Base-by-base conservation (phyloP, 2,329 filamentous ascomycete genomes). In the Chaetomium strumarium region DNA sequence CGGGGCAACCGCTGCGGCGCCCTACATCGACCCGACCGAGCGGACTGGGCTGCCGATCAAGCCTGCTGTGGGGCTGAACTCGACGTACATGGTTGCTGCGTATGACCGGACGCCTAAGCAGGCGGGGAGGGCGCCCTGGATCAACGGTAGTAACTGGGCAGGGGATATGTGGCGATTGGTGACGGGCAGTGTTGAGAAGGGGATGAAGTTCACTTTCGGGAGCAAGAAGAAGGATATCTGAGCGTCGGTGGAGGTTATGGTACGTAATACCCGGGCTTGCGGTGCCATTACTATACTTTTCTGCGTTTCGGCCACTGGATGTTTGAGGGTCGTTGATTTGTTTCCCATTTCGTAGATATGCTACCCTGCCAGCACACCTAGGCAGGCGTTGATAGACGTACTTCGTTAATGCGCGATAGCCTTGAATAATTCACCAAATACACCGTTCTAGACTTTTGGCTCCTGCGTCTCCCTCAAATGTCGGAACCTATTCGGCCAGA, bases 401-500 rank as follows among this genome's bases (percentile, higher is more conserved):
- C n/a, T n/a, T n/a, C n/a, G n/a, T n/a, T n/a, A n/a, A n/a, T n/a
- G n/a, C n/a, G n/a, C n/a, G n/a, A n/a, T n/a, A n/a, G n/a, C 24
- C 24, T 14, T 6, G 33, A 11, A 10, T 10, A 34, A 34, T 11
- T 10, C 4, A 38, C 8, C 36, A 38, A 16, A n/a, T 5, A 14
- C 4, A 38, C 8, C 12, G 16, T 24, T 14, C 47, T 13, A 48
- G 17, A 48, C 5, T 5, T 41, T 43, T n/a, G 37, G 36, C 44
- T 51, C 50, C 16, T 55, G 46, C 0, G 51, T 31, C 13, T 62
- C 59, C 24, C 59, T 55, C 10, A 61, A 37, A 49, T 61, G 59
- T 1, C 56, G 52, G 47, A 57, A 59, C 30, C 63, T 55, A 49
- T 64, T 62, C 0, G 65, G 66, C 69, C 68, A 71, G 7, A 71